Base-by-base conservation (phyloP, 108 stramenopile genomes). In the Stephanodiscus triporus region DNA sequence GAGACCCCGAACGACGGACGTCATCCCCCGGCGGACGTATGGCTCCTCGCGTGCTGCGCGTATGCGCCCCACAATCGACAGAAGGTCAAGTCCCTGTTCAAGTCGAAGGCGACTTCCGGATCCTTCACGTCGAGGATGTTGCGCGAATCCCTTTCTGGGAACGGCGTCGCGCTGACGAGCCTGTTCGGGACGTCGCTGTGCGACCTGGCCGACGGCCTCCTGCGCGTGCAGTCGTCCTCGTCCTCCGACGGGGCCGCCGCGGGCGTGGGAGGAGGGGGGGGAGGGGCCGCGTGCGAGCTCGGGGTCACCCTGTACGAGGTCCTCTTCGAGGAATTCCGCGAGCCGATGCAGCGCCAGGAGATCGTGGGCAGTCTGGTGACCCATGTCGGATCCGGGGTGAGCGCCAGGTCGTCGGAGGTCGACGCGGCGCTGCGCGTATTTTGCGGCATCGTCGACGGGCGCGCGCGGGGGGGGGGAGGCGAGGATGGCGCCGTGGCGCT, bases 391-490 rank as follows among this genome's bases (percentile, higher is more conserved):
- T 37, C 60, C 49, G 77, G 79, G 20, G 79, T 80, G 24, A 76
- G 76, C 32, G 68, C 42, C 19, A 79, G 60, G 20, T 38, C 38
- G 34, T 61, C 49, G 17, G 84, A 85, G 81, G 80, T 83, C 11
- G 81, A 85, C 70, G 73, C 81, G 8, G 84, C 84, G 1, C 75
- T 85, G 81, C 62, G 68, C 50, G 81, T 78, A 2, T 82, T 85
- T 43, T 74, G 67, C 8, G 24, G 34, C n/a, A 68, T 85, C 48
- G 47, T 83, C 29, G 62, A 77, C 56, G 73, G 53, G 29, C 65
- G 27, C 7, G 51, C 19, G 23, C 19, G 5, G 63, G 63, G 42
- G 23, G 16, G 3, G 63, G 0, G 14, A 26, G 45, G 73, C 6
- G 59, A 68, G 13, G 66, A 62, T 20, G 75, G 67, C n/a, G 61